phyloP scores from a whole-genome alignment of 345 rosid genomes.

The Turnera subulata region DNA sequence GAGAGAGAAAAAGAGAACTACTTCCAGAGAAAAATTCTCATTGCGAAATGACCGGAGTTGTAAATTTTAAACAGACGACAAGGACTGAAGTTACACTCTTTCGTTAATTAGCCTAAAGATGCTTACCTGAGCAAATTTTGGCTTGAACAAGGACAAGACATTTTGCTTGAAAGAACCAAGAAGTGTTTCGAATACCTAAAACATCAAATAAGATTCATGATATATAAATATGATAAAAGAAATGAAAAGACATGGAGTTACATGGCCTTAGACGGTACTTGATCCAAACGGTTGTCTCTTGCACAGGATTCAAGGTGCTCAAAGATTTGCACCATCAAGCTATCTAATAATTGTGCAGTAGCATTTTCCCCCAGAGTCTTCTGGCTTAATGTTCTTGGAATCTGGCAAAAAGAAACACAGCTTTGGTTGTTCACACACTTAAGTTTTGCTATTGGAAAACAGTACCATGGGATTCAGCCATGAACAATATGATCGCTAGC shows the following conservation, averaged over 20 bases:
- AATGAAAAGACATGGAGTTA: not conserved
- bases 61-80: no score
- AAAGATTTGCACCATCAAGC: slow-evolving; percentile 62
- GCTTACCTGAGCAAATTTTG: slow-evolving; percentile 81
- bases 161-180: slow-evolving; percentile 57
- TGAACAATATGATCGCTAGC: no score
- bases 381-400: slow-evolving; percentile 42
- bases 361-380: slow-evolving; percentile 38
- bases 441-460: no score
- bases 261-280: slow-evolving; percentile 42
- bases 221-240: not conserved
- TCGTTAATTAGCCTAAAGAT: not conserved
- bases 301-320: slow-evolving; percentile 82
- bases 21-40: no score
- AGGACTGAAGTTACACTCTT: no score
- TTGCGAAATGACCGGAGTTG: no score
- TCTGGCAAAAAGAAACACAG: slow-evolving; percentile 48
- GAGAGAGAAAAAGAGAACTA: not conserved
- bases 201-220: slow-evolving; percentile 1
- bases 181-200: slow-evolving; percentile 70
- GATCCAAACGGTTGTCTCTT: slow-evolving; percentile 45
- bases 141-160: slow-evolving; percentile 63
- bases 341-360: slow-evolving; percentile 62
- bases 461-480: no score
- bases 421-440: no score